phyloP scores from a whole-genome alignment of 257 asterid genomes.

The Gynochthodes officinalis region DNA sequence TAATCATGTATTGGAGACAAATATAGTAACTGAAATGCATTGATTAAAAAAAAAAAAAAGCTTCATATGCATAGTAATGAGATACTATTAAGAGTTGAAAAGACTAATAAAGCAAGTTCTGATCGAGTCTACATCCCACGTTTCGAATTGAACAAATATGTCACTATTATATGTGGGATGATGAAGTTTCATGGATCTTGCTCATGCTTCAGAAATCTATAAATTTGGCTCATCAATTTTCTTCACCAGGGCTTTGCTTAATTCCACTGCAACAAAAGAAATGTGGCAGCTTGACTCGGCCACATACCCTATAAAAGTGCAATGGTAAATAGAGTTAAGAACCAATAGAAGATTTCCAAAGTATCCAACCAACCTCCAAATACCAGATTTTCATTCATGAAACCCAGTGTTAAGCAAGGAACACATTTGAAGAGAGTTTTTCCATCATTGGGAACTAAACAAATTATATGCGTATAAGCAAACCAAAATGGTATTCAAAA shows the following conservation, averaged over 20 bases:
- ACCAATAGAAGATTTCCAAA: neutral
- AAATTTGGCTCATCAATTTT: neutral
- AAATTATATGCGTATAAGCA: neutral
- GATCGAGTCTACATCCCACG: neutral
- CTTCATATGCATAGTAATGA: neutral
- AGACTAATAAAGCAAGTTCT: neutral
- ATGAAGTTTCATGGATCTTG: neutral
- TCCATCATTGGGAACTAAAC: neutral
- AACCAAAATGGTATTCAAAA: neutral
- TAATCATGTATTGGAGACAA: too few species aligned
- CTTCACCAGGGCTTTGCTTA: slow-evolving; percentile 51
- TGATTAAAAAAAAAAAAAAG: too few species aligned
- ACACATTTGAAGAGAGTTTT: neutral
- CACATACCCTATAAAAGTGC: slow-evolving; percentile 65
- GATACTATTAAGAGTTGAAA: neutral
- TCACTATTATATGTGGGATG: neutral
- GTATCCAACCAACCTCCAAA: neutral
- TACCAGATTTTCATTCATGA: neutral
- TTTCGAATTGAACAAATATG: neutral
- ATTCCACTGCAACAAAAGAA: slow-evolving; percentile 90
- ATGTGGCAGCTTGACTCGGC: slow-evolving; percentile 90
- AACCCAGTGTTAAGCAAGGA: neutral
- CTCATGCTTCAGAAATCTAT: neutral
- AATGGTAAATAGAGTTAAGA: neutral
- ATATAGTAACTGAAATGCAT: too few species aligned